Base-by-base conservation (phyloP, 768 basidiomycete species). In the Rubroboletus pulcherrimus region DNA sequence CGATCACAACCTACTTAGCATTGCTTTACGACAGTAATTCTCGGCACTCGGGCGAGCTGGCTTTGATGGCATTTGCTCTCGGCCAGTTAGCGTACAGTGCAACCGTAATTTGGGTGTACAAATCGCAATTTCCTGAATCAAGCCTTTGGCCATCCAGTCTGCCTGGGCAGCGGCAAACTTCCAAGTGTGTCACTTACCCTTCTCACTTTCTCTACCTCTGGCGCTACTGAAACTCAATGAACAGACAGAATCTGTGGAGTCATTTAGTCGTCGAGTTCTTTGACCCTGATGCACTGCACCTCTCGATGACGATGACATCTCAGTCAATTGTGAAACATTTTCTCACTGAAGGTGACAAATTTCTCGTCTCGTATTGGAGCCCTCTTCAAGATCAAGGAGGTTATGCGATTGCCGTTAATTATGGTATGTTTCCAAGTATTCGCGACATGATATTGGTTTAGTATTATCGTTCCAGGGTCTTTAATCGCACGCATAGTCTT, bases 251-350 rank as follows among this genome's bases (percentile, higher is more conserved):
- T 41, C 6, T 35, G 19, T 58, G 56, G 57, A 45, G 10, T 53
- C 45, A 8, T 7, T 38, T 57, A 9, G 34, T 63, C 37, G 37
- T 53, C 54, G 46, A 63, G 15, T 77, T 76, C 61, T 81, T 84
- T 57, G 76, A 84, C 44, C 58, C 71, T 8, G 65, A 74, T 30
- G 68, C 83, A 15, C 70, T 91, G 12, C 72, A 75, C 21, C 77
- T 98, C 7, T 89, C 93, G 0, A 71, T 83, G 49, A 91, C 88
- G 0, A 90, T 98, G 84, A 93, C 93, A 21, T 78, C 78, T 1
- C 97, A 98, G 68, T 93, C 90, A 0, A 59, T 97, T 3, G 78
- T 98, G 59, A 99, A 99, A 70, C 97, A 98, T 70, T 81, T 98
- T 59, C 75, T 99, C 29, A 98, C 96, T 0, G 97, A 98, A 66